Evolutionary conservation across 768 basidiomycete genomes (phyloP).

Genomic region (Leccinum aurantiacum): DNA sequence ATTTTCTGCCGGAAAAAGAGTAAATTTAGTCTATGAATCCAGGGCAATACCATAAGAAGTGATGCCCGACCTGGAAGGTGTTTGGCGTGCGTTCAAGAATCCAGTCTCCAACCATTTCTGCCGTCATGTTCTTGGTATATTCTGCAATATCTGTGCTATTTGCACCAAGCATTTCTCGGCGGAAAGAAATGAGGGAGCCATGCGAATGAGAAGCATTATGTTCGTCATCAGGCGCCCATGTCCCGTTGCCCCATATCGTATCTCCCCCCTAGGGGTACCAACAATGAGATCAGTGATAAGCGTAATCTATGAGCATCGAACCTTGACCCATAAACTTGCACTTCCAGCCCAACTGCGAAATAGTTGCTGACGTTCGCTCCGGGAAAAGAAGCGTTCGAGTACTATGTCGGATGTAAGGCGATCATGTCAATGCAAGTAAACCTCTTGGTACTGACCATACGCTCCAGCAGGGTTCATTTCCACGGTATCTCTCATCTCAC

Average conservation of each 20-base stretch:
- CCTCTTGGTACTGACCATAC: slow-evolving; percentile 48
- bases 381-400: slow-evolving; percentile 85
- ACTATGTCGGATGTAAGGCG: slow-evolving; percentile 40
- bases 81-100: slow-evolving; percentile 79
- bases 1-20: slow-evolving; percentile 50
- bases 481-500: slow-evolving; percentile 94
- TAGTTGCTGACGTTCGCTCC: slow-evolving; percentile 82
- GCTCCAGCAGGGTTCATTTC: slow-evolving; percentile 80
- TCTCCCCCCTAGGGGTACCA: slow-evolving; percentile 63
- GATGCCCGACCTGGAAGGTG: slow-evolving; percentile 68
- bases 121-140: slow-evolving; percentile 66
- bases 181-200: slow-evolving; percentile 83
- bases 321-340: slow-evolving; percentile 93
- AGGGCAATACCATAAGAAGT: slow-evolving; percentile 2
- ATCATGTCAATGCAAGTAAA: neutral
- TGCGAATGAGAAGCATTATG: slow-evolving; percentile 57
- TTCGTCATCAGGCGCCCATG: slow-evolving; percentile 79
- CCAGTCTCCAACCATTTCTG: slow-evolving; percentile 71
- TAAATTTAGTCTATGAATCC: neutral
- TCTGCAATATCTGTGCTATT: slow-evolving; percentile 13
- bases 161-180: slow-evolving; percentile 30
- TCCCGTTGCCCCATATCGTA: slow-evolving; percentile 76
- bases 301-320: slow-evolving; percentile 20
- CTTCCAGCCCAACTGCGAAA: slow-evolving; percentile 96
- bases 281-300: neutral